Evolutionary conservation across 371 early-diverging fungal species (phyloP), one percentile per base, ranked within the genome.

Genomic region (Apophysomyces ossiformis): DNA sequence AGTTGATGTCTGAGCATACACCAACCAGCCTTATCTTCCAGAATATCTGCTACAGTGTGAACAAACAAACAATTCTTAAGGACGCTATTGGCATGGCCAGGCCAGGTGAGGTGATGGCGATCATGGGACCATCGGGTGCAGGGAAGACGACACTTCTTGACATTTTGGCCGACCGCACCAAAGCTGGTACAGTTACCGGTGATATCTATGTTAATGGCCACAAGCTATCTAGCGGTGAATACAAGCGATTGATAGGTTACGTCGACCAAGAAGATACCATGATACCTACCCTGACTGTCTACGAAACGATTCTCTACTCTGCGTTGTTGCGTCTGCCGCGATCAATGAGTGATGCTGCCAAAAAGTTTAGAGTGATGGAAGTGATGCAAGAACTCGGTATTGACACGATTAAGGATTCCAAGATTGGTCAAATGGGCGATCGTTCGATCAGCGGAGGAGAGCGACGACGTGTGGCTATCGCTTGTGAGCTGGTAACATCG

Each of bases 211-310:
- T 89, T 70, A 87, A 89, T 66, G 93, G 92, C 11, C 85, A 89
- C 64, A 58, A 67, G 16, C 79, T 87, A 6, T 77, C 84, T 0
- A 73, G 76, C 32, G 70, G 74, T 4, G 79, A 85, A 32, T 82
- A 94, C 60, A 89, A 89, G 6, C 78, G 79, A 9, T 72, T 90
- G 12, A 88, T 90, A 41, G 95, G 93, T 5, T 95, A 90, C 69
- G 93, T 94, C 5, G 88, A 90, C 73, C 95, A 95, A 74, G 95
- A 95, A 66, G 96, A 95, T 67, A 87, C 91, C 3, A 86, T 95
- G 71, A 84, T 94, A 32, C 80, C 91, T 4, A 93, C 95, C 0
- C 82, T 92, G 80, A 95, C 95, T 1, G 94, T 94, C 0, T 83
- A 86, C 37, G 95, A 95, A 65, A 91, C 93, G 8, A 89, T 95